Evolutionary conservation across 2,329 filamentous ascomycete genomes (phyloP).

Genomic region (Colletotrichum sp.): DNA sequence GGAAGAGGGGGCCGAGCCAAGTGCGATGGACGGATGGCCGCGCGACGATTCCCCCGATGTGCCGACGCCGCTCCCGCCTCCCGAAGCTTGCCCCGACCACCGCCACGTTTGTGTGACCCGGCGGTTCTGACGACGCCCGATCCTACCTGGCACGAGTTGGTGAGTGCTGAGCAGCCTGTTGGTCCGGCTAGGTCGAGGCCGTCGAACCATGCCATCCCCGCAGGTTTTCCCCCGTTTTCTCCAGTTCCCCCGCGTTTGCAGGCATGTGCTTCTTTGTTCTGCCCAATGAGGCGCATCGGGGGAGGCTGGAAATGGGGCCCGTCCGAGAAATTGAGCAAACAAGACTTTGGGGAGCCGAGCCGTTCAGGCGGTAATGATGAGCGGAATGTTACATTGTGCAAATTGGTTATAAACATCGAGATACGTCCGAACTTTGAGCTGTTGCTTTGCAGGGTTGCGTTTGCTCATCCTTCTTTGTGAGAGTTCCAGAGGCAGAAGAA

Average conservation of each 20-base stretch:
- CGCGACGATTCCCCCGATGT: constrained; percentile 7
- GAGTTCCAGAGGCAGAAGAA: background rate
- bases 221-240: background rate
- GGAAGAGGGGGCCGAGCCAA: constrained; percentile 3
- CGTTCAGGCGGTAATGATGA: background rate
- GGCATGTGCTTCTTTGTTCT: background rate
- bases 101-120: background rate
- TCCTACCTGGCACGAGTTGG: background rate
- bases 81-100: constrained; percentile 7
- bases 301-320: background rate
- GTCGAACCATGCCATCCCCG: background rate
- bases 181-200: background rate
- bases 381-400: background rate
- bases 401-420: constrained; percentile 1
- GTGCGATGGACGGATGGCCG: background rate
- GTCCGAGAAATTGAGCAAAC: background rate
- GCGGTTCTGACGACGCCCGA: constrained; percentile 6
- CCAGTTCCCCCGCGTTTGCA: constrained; percentile 2
- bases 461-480: background rate
- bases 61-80: background rate
- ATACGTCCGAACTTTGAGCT: background rate
- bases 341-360: background rate
- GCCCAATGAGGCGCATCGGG: background rate
- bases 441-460: background rate
- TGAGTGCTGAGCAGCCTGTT: background rate